Percentiles rank a stretch among this genome's conserved stretches.
Conservation (phyloP, 306 rosid genomes). For the Trichosanthes truncata region DNA sequence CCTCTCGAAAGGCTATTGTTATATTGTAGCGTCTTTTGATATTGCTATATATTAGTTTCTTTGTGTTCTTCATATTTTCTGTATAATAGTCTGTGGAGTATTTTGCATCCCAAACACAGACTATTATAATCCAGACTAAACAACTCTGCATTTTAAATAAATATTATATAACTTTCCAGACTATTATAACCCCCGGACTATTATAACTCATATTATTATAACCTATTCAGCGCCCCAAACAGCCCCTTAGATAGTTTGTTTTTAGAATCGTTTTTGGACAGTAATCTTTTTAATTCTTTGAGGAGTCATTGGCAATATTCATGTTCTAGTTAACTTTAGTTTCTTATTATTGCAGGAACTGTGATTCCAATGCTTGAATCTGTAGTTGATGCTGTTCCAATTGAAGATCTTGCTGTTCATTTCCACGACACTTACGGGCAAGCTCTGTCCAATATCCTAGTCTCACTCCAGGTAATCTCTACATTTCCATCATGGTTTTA, state of each 20-base stretch:
- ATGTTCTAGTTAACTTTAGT: background rate
- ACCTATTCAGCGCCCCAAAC: too few relatives aligned
- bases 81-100: too few relatives aligned
- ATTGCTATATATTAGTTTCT: too few relatives aligned
- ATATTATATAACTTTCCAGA: too few relatives aligned
- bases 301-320: background rate
- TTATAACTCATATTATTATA: too few relatives aligned
- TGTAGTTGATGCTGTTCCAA: conserved; percentile 56
- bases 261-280: background rate
- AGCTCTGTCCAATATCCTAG: conserved; percentile 75
- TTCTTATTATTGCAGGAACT: conserved; percentile 34
- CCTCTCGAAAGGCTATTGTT: too few relatives aligned
- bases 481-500: background rate
- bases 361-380: conserved; percentile 88
- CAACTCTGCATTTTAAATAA: too few relatives aligned
- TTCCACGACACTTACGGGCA: conserved; percentile 98
- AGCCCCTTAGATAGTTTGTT: background rate
- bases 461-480: conserved; percentile 67
- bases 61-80: too few relatives aligned
- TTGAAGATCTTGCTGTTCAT: conserved; percentile 73
- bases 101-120: too few relatives aligned
- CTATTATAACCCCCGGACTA: too few relatives aligned
- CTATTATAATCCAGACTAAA: too few relatives aligned
- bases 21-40: too few relatives aligned
- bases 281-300: background rate